Percentiles rank a stretch among this genome's conserved stretches.
Evolutionary conservation across 2,329 filamentous ascomycete species (phyloP).

Genomic region (Zalaria sp.): DNA sequence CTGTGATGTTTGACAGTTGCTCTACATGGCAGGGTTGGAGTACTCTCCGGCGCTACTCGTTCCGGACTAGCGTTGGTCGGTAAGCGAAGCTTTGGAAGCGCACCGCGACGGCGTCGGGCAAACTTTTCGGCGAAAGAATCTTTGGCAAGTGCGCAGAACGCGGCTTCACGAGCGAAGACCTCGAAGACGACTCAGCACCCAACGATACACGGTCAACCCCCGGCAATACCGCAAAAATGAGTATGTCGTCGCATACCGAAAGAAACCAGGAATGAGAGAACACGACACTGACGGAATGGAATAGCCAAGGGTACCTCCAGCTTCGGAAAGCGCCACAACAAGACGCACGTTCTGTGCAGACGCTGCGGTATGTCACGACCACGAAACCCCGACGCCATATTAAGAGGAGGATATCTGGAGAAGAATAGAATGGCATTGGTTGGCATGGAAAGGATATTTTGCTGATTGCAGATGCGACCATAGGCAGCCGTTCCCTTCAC

Average conservation of each 20-base stretch:
- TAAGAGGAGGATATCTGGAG: constrained; percentile 3
- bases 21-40: no score
- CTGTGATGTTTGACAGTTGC: no score
- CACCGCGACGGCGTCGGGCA: no score
- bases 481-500: constrained; percentile 93
- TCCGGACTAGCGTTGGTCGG: no score
- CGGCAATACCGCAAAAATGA: neutral
- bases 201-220: no score
- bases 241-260: neutral
- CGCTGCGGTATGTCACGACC: constrained; percentile 69
- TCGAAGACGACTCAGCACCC: no score
- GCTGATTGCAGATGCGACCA: constrained; percentile 11
- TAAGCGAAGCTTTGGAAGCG: no score
- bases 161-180: no score
- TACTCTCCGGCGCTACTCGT: no score
- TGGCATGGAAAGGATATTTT: neutral
- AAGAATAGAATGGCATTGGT: constrained; percentile 3
- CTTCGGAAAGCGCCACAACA: constrained; percentile 82
- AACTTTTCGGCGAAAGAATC: no score
- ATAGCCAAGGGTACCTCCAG: constrained; percentile 59
- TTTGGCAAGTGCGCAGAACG: no score
- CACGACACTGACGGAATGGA: constrained; percentile 28
- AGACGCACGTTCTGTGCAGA: constrained; percentile 96
- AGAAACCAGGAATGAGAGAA: neutral
- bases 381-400: constrained; percentile 5